phyloP scores from a whole-genome alignment of 495 filamentous ascomycete species.

The Penicillium bovifimosum region DNA sequence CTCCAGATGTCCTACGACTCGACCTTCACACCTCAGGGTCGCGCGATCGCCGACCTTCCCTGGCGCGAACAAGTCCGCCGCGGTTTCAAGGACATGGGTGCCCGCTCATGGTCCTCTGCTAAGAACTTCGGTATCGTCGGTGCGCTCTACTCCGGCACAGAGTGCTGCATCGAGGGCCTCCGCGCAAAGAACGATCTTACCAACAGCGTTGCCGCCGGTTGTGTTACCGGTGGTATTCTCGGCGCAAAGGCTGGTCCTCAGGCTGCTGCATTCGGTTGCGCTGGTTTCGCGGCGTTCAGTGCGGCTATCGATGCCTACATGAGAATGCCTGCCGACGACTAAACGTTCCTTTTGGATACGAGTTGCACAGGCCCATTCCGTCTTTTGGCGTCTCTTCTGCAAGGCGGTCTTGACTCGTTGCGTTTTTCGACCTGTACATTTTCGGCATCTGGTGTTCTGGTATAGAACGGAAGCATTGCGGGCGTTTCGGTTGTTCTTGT shows the following conservation, averaged over 20 bases:
- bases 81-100: slow-evolving; percentile 93
- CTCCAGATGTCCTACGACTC: slow-evolving; percentile 87
- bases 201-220: slow-evolving; percentile 84
- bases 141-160: slow-evolving; percentile 83
- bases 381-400: neutral
- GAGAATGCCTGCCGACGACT: slow-evolving; percentile 51
- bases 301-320: slow-evolving; percentile 92
- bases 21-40: slow-evolving; percentile 58
- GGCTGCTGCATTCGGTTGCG: slow-evolving; percentile 84
- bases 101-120: slow-evolving; percentile 73
- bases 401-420: neutral
- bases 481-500: slow-evolving; percentile 21
- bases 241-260: slow-evolving; percentile 83
- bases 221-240: slow-evolving; percentile 83
- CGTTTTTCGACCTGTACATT: slow-evolving; percentile 17
- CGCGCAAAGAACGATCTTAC: slow-evolving; percentile 89
- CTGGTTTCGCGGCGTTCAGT: slow-evolving; percentile 92
- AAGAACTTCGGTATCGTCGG: slow-evolving; percentile 95
- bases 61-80: slow-evolving; percentile 70
- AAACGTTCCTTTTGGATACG: neutral
- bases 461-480: slow-evolving; percentile 25
- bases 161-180: slow-evolving; percentile 89
- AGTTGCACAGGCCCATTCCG: neutral
- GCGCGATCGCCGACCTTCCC: slow-evolving; percentile 65
- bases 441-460: slow-evolving; percentile 21